These are phyloP conservation scores for Sclerotinia subarctica DNA, from an alignment of 2,329 filamentous ascomycete genomes.

Conservation along the genomic window DNA sequence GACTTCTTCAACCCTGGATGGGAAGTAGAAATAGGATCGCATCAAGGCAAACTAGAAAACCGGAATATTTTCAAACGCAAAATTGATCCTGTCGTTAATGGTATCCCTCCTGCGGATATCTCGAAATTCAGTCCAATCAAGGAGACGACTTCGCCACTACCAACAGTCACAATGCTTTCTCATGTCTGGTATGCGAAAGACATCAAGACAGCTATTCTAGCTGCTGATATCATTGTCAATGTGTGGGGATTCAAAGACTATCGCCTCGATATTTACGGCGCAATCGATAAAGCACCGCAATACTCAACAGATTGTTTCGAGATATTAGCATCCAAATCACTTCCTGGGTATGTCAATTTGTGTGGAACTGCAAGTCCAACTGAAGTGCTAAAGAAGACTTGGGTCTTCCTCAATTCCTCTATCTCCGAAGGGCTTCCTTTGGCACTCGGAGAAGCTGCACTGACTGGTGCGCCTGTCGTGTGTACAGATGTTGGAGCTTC, in stretches of 20 bases:
- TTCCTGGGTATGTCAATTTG: constrained; percentile 34
- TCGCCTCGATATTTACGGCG: constrained; percentile 60
- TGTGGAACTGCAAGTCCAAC: constrained; percentile 44
- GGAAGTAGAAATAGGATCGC: constrained; percentile 60
- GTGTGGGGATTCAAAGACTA: constrained; percentile 65
- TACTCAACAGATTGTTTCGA: constrained; percentile 58
- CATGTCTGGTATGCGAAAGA: constrained; percentile 57
- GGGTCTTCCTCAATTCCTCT: constrained; percentile 55
- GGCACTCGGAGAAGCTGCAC: constrained; percentile 56
- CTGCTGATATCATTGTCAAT: constrained; percentile 63
- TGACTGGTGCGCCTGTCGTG: constrained; percentile 54
- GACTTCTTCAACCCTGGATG: constrained; percentile 64
- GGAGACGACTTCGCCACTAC: constrained; percentile 54
- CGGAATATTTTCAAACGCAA: constrained; percentile 56
- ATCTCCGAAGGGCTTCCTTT: constrained; percentile 54
- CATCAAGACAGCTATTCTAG: constrained; percentile 61
- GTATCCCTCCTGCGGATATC: constrained; percentile 54
- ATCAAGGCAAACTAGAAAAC: constrained; percentile 54
- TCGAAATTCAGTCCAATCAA: constrained; percentile 56
- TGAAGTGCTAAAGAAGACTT: constrained; percentile 44
- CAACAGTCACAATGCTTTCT: constrained; percentile 64
- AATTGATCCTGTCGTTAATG: constrained; percentile 63
- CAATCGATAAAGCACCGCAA: constrained; percentile 59
- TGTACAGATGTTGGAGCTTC: constrained; percentile 56
- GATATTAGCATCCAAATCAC: constrained; percentile 37